phyloP scores from a whole-genome alignment of 2,329 filamentous ascomycete genomes.

The Ambrosiella xylebori region DNA sequence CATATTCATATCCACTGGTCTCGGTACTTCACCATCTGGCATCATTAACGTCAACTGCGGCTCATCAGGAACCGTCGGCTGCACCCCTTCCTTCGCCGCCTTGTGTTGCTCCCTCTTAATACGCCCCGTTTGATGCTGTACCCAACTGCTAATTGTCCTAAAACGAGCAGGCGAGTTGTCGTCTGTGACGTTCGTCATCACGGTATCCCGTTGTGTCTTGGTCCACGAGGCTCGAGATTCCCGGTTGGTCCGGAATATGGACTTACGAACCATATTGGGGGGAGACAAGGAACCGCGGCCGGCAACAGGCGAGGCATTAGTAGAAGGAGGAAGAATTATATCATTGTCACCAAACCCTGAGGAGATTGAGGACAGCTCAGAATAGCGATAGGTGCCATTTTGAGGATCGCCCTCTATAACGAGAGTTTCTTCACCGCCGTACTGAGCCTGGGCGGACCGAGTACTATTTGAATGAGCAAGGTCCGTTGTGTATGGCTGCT shows the following conservation, averaged over 20 bases:
- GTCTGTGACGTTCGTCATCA: slow-evolving; percentile 35
- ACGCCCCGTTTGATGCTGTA: slow-evolving; percentile 43
- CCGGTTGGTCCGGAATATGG: background rate
- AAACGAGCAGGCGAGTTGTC: slow-evolving; percentile 36
- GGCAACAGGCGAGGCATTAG: slow-evolving; percentile 1
- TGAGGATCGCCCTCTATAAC: background rate
- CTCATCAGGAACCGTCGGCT: slow-evolving; percentile 28
- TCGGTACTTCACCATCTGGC: slow-evolving; percentile 30
- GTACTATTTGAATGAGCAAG: slow-evolving; percentile 6
- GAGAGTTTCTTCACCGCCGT: slow-evolving; percentile 11
- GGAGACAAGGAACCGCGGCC: background rate
- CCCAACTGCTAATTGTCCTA: slow-evolving; percentile 44
- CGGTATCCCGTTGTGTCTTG: slow-evolving; percentile 27
- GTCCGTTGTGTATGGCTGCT: slow-evolving; percentile 8
- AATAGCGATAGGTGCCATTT: slow-evolving; percentile 8
- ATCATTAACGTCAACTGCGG: slow-evolving; percentile 34
- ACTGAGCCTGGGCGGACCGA: slow-evolving; percentile 6
- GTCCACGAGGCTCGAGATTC: slow-evolving; percentile 8
- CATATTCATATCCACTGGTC: slow-evolving; percentile 21
- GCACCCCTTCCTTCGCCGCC: slow-evolving; percentile 17
- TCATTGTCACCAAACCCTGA: slow-evolving; percentile 48
- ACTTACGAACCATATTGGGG: background rate
- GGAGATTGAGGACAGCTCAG: slow-evolving; percentile 39
- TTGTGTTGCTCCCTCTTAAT: slow-evolving; percentile 30
- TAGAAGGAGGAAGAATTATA: slow-evolving; percentile 28